Base-by-base conservation (phyloP, 2,329 filamentous ascomycete species). In the Fusarium concolor region DNA sequence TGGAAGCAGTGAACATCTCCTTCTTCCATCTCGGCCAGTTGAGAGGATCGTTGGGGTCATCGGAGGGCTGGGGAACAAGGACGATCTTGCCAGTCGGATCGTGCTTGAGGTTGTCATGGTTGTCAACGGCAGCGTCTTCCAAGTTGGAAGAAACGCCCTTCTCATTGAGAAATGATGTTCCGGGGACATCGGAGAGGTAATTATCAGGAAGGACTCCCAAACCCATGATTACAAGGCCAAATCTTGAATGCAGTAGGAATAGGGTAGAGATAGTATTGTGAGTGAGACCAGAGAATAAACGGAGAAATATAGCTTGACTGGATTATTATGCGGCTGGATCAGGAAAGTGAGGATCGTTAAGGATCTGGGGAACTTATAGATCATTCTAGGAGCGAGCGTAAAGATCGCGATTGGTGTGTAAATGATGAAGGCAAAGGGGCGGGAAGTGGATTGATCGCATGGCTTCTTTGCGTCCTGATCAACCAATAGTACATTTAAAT, bases 1-100 rank as follows among this genome's bases (percentile, higher is more conserved):
- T 28, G 0, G 54, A 56, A 20, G 39, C 15, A 14, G 54, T 56
- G 2, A 56, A 56, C 54, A 56, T 54, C 1, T 56, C 46, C 1
- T 58, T 58, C 6, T 24, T 58, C 55, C 50, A 58, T 56, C 38
- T 12, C 1, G 38, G 39, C 55, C 55, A 58, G 17, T 58, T 58
- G 3, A 56, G 26, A 2, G 55, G 55, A 4, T 58, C 55, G 12
- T 58, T 56, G 0, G 55, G 55, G 8, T 58, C 55, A 3, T 58
- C 33, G 0, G 50, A 44, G 0, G 55, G 55, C 2, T 44, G 38
- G 3, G 55, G 55, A 1, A 58, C 31, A 22, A 58, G 55, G 6
- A 58, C 50, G 5, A 58, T 58, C n/a, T 56, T 54, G 22, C 54
- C 54, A 0, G 37, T 56, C 1, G 54, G 46, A 0, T 56, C 54